Base-by-base conservation (phyloP, 768 basidiomycete species). In the Hemileccinum rubropunctum region DNA sequence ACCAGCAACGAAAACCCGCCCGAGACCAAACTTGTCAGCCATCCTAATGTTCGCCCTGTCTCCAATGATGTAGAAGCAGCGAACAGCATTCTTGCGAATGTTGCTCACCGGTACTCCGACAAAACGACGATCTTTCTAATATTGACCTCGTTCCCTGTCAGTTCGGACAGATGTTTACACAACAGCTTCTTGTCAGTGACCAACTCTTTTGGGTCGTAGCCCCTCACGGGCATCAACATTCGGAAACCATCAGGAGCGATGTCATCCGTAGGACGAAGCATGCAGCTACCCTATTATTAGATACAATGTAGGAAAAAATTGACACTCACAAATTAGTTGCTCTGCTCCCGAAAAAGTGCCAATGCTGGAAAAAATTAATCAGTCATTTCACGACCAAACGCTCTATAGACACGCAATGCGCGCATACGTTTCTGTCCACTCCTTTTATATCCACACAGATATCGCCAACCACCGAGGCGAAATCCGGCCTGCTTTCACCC, bases 1-100 rank as follows among this genome's bases (percentile, higher is more conserved):
- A 57, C 79, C 80, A 20, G 63, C 73, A 12, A 80, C 44, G 50
- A 79, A 80, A 11, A 73, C 74, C n/a, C 76, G 67, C 3, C 76
- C 76, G 5, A 56, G 49, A 15, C 64, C 56, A 53, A 79, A 74
- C 18, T 59, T 68, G 37, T 78, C 56, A 0, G 71, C 73, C 75
- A 79, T 76, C 9, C 79, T 68, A 26, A 79, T 71, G 58, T 78
- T 78, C 1, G 77, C 71, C 23, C 78, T 74, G 43, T 38, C 17
- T 20, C 26, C 21, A 13, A 50, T 47, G 10, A n/a, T 56, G 26
- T 30, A 42, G 33, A 13, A 51, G 46, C 3, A 8, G n/a, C 7
- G 33, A 23, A 59, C 2, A 10, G 3, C 7, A n/a, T 41, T 9
- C 1, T 52, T 45, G 37, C 43, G 58, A 58, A 41, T 21, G 18